Percentiles rank a stretch among this genome's conserved stretches.
Conservation (phyloP, 192 early-diverging fungal species). For the Allomyces arbusculus region DNA sequence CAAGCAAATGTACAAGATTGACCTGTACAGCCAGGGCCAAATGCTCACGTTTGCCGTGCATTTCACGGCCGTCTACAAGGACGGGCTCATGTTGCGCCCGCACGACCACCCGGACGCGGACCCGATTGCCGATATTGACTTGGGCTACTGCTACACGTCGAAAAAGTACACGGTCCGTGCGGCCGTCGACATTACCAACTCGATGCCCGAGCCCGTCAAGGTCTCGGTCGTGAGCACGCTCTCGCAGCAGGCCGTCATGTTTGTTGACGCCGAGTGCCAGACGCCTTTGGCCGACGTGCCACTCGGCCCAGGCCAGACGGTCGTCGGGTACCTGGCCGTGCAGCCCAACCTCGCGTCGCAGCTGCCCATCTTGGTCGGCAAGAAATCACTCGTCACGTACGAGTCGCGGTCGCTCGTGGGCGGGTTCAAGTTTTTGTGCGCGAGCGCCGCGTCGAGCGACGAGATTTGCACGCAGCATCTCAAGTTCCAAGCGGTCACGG, state of each 20-base stretch:
- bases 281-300: constrained; percentile 20
- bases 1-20: constrained; percentile 25
- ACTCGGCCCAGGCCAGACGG: constrained; percentile 21
- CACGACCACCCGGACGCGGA: not conserved
- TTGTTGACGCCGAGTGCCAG: constrained; percentile 23
- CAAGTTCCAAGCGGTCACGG: constrained; percentile 61
- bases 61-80: not conserved
- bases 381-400: constrained; percentile 5
- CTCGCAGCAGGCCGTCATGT: constrained; percentile 57
- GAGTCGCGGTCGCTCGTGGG: constrained; percentile 53
- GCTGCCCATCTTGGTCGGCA: constrained; percentile 8
- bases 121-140: constrained; percentile 30
- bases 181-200: constrained; percentile 46
- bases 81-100: not conserved
- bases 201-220: constrained; percentile 38
- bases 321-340: constrained; percentile 3
- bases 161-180: constrained; percentile 54
- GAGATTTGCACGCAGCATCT: constrained; percentile 41
- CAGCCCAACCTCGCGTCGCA: constrained; percentile 1
- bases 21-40: constrained; percentile 12
- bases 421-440: constrained; percentile 44
- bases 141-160: constrained; percentile 57
- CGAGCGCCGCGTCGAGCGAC: not conserved
- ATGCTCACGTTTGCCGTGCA: not conserved
- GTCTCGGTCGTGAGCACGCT: constrained; percentile 62